Evolutionary conservation across 352 stramenopile genomes (phyloP).

Genomic region (Pythium utonaiense): DNA sequence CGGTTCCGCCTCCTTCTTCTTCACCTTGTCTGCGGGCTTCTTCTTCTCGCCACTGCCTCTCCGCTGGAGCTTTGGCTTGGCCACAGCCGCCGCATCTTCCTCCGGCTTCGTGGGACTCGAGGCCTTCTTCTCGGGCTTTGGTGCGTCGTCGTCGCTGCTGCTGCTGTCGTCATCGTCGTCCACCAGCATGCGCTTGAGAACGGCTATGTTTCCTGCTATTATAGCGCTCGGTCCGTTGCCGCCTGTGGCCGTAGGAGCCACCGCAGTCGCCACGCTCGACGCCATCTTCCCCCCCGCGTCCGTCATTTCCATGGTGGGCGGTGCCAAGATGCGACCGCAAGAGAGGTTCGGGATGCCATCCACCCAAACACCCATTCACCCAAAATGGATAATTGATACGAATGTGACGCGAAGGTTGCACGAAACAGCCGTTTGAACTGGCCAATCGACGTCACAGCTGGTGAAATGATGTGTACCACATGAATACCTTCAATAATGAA

Average conservation of each 20-base stretch:
- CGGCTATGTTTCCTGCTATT: neutral
- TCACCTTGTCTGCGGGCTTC: neutral
- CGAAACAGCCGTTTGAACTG: neutral
- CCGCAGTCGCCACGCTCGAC: neutral
- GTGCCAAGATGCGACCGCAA: neutral
- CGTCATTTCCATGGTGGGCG: neutral
- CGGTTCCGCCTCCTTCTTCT: neutral
- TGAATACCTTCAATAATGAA: neutral
- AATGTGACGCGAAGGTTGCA: neutral
- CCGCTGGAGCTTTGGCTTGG: neutral
- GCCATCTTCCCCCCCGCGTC: neutral
- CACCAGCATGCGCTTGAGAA: slow-evolving; percentile 11
- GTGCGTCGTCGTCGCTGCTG: slow-evolving; percentile 13
- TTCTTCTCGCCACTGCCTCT: neutral
- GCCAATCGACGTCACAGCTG: neutral
- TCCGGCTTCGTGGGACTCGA: neutral
- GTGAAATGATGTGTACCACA: neutral
- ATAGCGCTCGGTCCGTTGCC: neutral
- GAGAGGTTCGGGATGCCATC: neutral
- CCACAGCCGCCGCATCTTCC: neutral
- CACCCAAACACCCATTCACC: neutral
- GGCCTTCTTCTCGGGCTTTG: neutral
- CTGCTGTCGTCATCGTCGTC: slow-evolving; percentile 21
- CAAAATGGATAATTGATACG: neutral
- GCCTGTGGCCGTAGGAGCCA: neutral